Conservation (phyloP, 805 yeast genomes). For the Barnettozyma salicaria region DNA sequence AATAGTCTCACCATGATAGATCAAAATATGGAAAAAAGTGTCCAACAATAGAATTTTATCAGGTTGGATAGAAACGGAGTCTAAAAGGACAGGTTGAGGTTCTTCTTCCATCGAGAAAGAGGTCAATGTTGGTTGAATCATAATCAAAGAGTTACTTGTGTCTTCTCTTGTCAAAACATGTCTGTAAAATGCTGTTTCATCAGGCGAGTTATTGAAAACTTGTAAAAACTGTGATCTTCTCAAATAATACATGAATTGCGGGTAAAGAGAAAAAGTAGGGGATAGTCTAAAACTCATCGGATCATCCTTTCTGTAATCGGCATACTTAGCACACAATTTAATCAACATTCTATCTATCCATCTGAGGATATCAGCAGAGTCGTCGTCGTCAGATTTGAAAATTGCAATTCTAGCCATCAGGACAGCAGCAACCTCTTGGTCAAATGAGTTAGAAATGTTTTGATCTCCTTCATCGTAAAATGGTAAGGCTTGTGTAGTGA, state of each 20-base stretch:
- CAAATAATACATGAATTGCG: constrained; percentile 92
- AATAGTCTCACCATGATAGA: constrained; percentile 90
- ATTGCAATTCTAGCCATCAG: constrained; percentile 88
- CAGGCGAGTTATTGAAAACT: constrained; percentile 97
- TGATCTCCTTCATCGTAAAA: constrained; percentile 57
- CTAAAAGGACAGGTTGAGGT: constrained; percentile 87
- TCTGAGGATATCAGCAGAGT: constrained; percentile 85
- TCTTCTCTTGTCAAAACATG: constrained; percentile 90
- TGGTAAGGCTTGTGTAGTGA: constrained; percentile 71
- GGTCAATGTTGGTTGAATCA: constrained; percentile 96
- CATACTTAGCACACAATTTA: constrained; percentile 85
- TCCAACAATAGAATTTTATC: constrained; percentile 84
- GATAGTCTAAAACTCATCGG: constrained; percentile 76
- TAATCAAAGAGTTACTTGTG: constrained; percentile 83
- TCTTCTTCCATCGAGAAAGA: constrained; percentile 79
- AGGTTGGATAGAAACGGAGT: constrained; percentile 86
- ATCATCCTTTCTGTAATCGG: constrained; percentile 86
- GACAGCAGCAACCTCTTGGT: constrained; percentile 97
- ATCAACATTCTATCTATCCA: constrained; percentile 94
- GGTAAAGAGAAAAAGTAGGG: constrained; percentile 79
- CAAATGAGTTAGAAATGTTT: constrained; percentile 62
- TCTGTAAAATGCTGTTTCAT: constrained; percentile 95
- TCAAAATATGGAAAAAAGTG: constrained; percentile 93
- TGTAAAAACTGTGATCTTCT: constrained; percentile 95
- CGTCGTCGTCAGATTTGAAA: constrained; percentile 74